Conservation (phyloP, 306 rosid genomes). For the Neltuma alba region DNA sequence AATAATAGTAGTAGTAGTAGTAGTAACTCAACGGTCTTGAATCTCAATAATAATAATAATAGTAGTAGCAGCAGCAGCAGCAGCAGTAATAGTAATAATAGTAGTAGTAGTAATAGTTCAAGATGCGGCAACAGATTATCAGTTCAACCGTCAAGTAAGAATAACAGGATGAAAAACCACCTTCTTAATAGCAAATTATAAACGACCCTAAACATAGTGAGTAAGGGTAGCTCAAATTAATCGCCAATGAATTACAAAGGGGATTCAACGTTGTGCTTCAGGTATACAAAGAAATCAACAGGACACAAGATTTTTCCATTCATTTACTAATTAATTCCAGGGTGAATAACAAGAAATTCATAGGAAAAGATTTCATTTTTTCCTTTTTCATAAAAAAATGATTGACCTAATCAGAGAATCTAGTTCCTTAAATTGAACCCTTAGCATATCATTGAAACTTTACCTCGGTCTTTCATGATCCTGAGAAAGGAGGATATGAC, state of each 20-base stretch:
- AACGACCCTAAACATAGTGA: not conserved
- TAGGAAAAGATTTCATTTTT: not conserved
- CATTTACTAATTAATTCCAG: not conserved
- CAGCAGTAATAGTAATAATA: too few species aligned
- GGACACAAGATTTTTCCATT: not conserved
- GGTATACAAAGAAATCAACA: not conserved
- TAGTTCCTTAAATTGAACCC: not conserved
- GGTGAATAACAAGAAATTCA: not conserved
- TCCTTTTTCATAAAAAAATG: not conserved
- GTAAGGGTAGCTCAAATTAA: not conserved
- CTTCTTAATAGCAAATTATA: not conserved
- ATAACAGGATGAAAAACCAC: not conserved
- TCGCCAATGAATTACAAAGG: not conserved
- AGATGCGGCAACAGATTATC: not conserved
- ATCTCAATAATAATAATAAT: too few species aligned
- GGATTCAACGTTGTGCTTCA: not conserved
- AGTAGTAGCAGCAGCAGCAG: too few species aligned
- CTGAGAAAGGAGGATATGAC: slow-evolving; percentile 81
- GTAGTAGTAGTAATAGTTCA: too few species aligned
- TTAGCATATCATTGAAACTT: not conserved
- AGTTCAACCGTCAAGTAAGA: not conserved
- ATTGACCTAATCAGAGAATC: not conserved
- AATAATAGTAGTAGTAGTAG: too few species aligned
- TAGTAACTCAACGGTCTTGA: too few species aligned
- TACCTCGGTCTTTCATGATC: slow-evolving; percentile 86